These are phyloP conservation scores for Cladophialophora psammophila DNA, from an alignment of 2,329 filamentous ascomycete species.

Conservation along the genomic window DNA sequence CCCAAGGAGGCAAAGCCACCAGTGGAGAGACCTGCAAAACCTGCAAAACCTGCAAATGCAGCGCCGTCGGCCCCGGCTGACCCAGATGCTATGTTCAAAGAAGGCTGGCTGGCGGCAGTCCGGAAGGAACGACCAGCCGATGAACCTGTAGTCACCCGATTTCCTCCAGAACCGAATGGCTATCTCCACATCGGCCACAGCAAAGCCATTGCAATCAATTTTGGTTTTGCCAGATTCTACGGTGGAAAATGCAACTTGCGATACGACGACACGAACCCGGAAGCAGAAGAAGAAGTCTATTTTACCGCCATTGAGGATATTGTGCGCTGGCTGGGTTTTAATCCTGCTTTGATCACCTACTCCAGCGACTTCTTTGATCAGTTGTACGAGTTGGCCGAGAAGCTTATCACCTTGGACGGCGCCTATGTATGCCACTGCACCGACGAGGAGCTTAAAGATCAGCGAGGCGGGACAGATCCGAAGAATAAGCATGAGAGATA, in stretches of 20 bases:
- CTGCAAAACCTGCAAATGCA: conserved; percentile 44
- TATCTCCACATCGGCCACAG: conserved; percentile 93
- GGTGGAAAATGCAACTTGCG: conserved; percentile 78
- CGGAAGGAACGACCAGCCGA: conserved; percentile 71
- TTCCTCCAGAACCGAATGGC: conserved; percentile 89
- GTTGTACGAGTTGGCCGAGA: conserved; percentile 87
- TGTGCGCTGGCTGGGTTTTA: conserved; percentile 85
- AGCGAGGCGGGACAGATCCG: conserved; percentile 78
- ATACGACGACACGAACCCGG: conserved; percentile 95
- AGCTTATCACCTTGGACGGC: conserved; percentile 74
- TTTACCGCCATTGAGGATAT: conserved; percentile 90
- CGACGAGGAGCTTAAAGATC: conserved; percentile 77
- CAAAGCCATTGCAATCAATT: conserved; percentile 96
- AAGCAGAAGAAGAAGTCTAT: conserved; percentile 88
- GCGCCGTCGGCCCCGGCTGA: conserved; percentile 46
- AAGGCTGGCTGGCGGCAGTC: conserved; percentile 76
- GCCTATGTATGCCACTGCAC: conserved; percentile 88
- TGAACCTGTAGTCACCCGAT: conserved; percentile 67
- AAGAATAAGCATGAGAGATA: conserved; percentile 71
- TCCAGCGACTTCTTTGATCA: conserved; percentile 89
- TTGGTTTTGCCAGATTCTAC: conserved; percentile 87
- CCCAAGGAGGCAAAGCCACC: conserved; percentile 44
- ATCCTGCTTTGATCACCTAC: conserved; percentile 79
- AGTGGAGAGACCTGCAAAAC: conserved; percentile 40
- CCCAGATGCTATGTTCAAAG: conserved; percentile 76